Evolutionary conservation across 2,329 filamentous ascomycete genomes (phyloP).

Genomic region (Alternaria rosae): DNA sequence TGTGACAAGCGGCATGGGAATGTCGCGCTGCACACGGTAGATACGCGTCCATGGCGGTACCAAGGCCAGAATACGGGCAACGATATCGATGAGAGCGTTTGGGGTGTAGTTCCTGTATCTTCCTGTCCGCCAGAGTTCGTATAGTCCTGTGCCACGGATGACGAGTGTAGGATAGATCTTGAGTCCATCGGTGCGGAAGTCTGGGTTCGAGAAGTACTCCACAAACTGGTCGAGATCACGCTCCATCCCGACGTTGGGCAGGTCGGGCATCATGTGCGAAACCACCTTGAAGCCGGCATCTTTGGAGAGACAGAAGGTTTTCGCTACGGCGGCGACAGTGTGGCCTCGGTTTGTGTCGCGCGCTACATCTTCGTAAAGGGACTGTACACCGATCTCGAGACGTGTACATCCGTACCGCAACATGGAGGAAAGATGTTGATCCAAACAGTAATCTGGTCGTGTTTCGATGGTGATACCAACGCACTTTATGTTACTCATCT

Average conservation of each 20-base stretch:
- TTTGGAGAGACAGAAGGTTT: slow-evolving; percentile 97
- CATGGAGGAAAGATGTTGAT: slow-evolving; percentile 95
- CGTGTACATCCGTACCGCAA: slow-evolving; percentile 96
- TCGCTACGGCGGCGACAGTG: slow-evolving; percentile 91
- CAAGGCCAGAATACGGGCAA: slow-evolving; percentile 92
- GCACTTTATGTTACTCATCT: slow-evolving; percentile 97
- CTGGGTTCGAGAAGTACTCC: slow-evolving; percentile 97
- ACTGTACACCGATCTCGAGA: slow-evolving; percentile 94
- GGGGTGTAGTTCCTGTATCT: slow-evolving; percentile 99
- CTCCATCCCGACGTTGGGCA: slow-evolving; percentile 98
- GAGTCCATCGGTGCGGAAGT: slow-evolving; percentile 92
- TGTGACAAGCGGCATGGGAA: slow-evolving; percentile 99
- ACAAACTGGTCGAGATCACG: slow-evolving; percentile 95
- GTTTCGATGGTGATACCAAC: slow-evolving; percentile 99
- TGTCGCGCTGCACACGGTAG: slow-evolving; percentile 97
- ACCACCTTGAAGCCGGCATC: slow-evolving; percentile 99
- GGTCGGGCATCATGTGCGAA: slow-evolving; percentile 99
- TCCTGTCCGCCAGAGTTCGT: slow-evolving; percentile 96
- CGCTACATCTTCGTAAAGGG: slow-evolving; percentile 97
- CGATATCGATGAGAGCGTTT: slow-evolving; percentile 92
- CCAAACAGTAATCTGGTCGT: slow-evolving; percentile 92
- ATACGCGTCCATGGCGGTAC: slow-evolving; percentile 98
- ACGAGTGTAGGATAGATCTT: slow-evolving; percentile 99
- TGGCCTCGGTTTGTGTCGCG: slow-evolving; percentile 96
- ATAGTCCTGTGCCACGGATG: slow-evolving; percentile 93